Base-by-base conservation (phyloP, 768 basidiomycete species). In the Calvatia gigantea region DNA sequence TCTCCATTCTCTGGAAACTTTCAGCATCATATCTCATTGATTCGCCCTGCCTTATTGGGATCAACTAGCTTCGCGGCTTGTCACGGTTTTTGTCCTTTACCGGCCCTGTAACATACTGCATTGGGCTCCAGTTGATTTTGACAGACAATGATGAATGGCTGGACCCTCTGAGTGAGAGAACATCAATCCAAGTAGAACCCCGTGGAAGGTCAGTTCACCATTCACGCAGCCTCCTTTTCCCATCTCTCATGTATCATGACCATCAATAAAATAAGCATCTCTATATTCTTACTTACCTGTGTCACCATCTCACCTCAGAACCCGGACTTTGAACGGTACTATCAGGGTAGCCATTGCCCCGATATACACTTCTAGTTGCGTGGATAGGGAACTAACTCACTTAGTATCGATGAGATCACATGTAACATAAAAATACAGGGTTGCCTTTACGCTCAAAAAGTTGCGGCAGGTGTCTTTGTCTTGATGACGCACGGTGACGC, bases 361-460 rank as follows among this genome's bases (percentile, higher is more conserved):
- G 15, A n/a, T 28, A 11, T 6, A 45, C 21, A 15, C 12, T 15
- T 15, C 23, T 27, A 6, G 15, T 15, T 15, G n/a, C 14, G 7
- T 15, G 21, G 37, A 39, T 9, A n/a, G 27, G 35, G 19, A 21
- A 33, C 43, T 23, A 28, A 38, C 21, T 25, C 23, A 39, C 43
- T 15, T 37, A 11, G 8, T 17, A 29, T 45, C 33, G 17, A 54
- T 45, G 45, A 56, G 45, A 48, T 56, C 54, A 56, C 46, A 48
- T 41, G 46, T 6, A 48, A 56, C 32, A 33, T 25, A 48, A 56
- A 48, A 3, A 17, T 44, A 27, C 44, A 54, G 53, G 53, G 53
- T 19, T 9, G n/a, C 35, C 7, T 17, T 14, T 9, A 12, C 35
- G 9, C 15, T 44, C 25, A 25, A 23, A 52, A 52, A 31, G n/a